phyloP scores from a whole-genome alignment of 2,329 filamentous ascomycete genomes.

The Truncatella angustata region DNA sequence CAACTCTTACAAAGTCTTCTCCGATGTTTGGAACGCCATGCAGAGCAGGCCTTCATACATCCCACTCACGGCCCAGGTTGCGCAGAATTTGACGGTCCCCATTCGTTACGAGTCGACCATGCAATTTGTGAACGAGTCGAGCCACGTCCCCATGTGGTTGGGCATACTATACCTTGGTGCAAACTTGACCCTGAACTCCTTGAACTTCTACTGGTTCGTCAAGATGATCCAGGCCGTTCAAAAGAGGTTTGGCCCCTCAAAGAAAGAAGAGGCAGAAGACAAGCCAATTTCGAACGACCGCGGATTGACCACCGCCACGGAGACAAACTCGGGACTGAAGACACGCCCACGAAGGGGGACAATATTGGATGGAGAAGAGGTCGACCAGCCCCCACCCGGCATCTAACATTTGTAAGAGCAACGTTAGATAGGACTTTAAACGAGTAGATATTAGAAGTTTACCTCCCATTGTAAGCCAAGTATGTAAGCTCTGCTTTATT shows the following conservation, averaged over 20 bases:
- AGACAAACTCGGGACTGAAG: constrained; percentile 15
- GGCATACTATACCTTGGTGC: constrained; percentile 64
- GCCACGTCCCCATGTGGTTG: constrained; percentile 67
- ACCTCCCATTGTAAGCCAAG: no score
- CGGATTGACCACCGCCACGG: constrained; percentile 31
- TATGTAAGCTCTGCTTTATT: no score
- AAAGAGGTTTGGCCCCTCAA: constrained; percentile 65
- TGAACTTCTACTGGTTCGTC: constrained; percentile 84
- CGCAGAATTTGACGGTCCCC: constrained; percentile 31
- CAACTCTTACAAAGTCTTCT: constrained; percentile 66
- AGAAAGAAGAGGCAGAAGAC: constrained; percentile 28
- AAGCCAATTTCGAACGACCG: constrained; percentile 17
- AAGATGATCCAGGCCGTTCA: constrained; percentile 82
- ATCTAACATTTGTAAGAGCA: constrained; percentile 18
- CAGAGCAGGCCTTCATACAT: constrained; percentile 36
- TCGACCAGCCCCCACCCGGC: constrained; percentile 26
- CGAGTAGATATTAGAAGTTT: no score
- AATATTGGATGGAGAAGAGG: constrained; percentile 30
- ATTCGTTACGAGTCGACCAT: constrained; percentile 41
- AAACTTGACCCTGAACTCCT: constrained; percentile 69
- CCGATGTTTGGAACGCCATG: constrained; percentile 64
- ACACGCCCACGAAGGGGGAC: constrained; percentile 24
- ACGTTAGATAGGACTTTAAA: background rate
- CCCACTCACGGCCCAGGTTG: constrained; percentile 29
- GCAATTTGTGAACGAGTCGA: constrained; percentile 47